Evolutionary conservation across 2,329 filamentous ascomycete genomes (phyloP), one percentile per base, ranked within the genome.

Genomic region (Monilinia fructigena): DNA sequence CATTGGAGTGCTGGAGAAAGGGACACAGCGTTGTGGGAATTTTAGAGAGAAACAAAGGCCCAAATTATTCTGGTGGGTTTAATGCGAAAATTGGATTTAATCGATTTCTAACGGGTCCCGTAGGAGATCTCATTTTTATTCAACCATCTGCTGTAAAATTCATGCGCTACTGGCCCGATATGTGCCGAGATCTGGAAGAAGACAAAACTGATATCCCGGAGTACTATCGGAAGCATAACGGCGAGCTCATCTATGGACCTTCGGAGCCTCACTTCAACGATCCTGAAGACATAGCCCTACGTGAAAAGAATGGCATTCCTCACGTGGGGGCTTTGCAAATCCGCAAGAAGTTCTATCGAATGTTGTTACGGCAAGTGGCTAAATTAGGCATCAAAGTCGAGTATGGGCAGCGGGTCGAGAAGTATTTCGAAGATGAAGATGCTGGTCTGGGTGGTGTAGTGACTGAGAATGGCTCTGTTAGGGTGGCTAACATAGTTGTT

Each of bases 111-210:
- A 53, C 28, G 11, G 20, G 26, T 7, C 20, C 50, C 26, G 6
- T 26, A 68, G 67, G 67, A 23, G 80, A 82, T 68, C 80, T 82
- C 68, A 81, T 83, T 68, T 81, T 79, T 47, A 85, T 85, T 71
- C 83, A 82, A 1, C 81, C 83, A 26, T 86, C 86, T 71, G 80
- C 81, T 14, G 80, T 82, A 23, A 80, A 82, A 47, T 83, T 85
- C 52, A 84, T 86, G 73, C 76, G 81, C 68, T 80, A 83, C 18
- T 87, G 85, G 75, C 67, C 67, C 18, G 78, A 79, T 26, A 79
- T 86, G 6, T 47, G 42, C 16, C 42, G 4, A 47, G 16, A 47
- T 18, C 16, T 47, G 18, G 16, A 47, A 16, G 42, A 47, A 20
- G 42, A 47, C 42, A 47, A 47, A 47, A 47, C 42, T 47, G 42